Base-by-base conservation (phyloP, 352 stramenopile species). In the Albugo laibachii region DNA sequence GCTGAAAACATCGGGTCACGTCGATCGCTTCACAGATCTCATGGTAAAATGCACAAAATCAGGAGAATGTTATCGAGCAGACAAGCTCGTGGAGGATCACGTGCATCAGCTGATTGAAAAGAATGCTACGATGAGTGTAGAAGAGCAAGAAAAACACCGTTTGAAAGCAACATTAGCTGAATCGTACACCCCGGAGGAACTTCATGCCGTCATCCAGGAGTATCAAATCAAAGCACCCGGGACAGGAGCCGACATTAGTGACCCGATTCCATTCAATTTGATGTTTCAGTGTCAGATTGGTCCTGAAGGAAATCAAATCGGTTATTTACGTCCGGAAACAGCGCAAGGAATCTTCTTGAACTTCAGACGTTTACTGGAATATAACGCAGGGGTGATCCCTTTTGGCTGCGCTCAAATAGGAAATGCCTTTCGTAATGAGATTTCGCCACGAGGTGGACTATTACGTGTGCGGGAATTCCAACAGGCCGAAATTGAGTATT, bases 251-350 rank as follows among this genome's bases (percentile, higher is more conserved):
- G 60, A 87, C 34, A 81, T 98, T 45, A 95, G 85, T 59, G 81
- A 92, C 52, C 94, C 94, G 10, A 98, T 98, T 58, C 93, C 95
- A 13, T 99, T 99, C 73, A 99, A 99, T 77, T 69, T 99, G 47
- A 98, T 98, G 93, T 99, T 98, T 66, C 83, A 97, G 70, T 99
- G 94, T 53, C 92, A 88, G 42, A 99, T 99, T 62, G 96, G 96
- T 36, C 95, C 96, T 1, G 92, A 98, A 65, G 96, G 95, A 41
- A 97, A 88, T 34, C 56, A 87, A 46, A 74, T 97, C 13, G 95
- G 95, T 43, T 99, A 97, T 75, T 71, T 99, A 58, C 82, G 96
- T 19, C 96, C 96, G 0, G 96, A 99, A 69, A 99, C 96, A 13
- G 96, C 96, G 5, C 96, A 98, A 61, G 88, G 91, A 43, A 93